A percentile compares a stretch with the other conserved stretches of the same genome.
These are phyloP conservation scores for Termitomyces sp. DNA, from an alignment of 768 basidiomycete genomes.

Conservation along the genomic window DNA sequence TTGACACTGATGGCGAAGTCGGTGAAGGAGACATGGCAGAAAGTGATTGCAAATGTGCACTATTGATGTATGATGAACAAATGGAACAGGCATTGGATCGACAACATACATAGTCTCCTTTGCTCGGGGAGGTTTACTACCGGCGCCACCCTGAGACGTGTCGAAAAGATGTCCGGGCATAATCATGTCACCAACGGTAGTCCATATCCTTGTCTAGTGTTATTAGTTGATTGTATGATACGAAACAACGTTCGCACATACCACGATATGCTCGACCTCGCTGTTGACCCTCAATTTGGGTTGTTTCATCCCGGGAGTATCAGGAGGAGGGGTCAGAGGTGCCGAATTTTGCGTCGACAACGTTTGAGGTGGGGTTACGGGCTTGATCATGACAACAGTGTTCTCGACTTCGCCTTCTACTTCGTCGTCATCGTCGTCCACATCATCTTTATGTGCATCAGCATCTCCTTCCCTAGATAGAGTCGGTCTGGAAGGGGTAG, in stretches of 20 bases:
- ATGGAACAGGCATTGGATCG: background rate
- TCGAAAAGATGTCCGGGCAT: slow-evolving; percentile 49
- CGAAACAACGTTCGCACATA: slow-evolving; percentile 27
- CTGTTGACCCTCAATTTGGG: slow-evolving; percentile 49
- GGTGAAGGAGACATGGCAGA: slow-evolving; percentile 48
- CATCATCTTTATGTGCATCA: background rate
- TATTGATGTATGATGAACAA: slow-evolving; percentile 20
- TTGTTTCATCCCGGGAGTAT: slow-evolving; percentile 5
- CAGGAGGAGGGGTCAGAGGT: background rate
- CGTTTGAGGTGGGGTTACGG: background rate
- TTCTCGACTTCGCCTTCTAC: background rate
- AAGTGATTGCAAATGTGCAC: slow-evolving; percentile 55
- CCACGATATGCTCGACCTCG: slow-evolving; percentile 64
- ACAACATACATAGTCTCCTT: slow-evolving; percentile 59
- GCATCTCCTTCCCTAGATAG: background rate
- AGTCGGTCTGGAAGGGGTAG: background rate
- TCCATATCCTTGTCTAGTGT: slow-evolving; percentile 64
- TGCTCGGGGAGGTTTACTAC: slow-evolving; percentile 42
- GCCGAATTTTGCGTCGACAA: background rate
- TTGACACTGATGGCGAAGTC: slow-evolving; percentile 54
- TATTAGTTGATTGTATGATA: background rate
- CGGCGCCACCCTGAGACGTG: slow-evolving; percentile 22
- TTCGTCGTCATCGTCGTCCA: background rate
- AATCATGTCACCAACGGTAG: slow-evolving; percentile 59
- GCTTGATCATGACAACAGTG: background rate